Percentiles rank a stretch among this genome's conserved stretches.
phyloP scores from a whole-genome alignment of 495 filamentous ascomycete species.

The Annulohypoxylon moriforme region DNA sequence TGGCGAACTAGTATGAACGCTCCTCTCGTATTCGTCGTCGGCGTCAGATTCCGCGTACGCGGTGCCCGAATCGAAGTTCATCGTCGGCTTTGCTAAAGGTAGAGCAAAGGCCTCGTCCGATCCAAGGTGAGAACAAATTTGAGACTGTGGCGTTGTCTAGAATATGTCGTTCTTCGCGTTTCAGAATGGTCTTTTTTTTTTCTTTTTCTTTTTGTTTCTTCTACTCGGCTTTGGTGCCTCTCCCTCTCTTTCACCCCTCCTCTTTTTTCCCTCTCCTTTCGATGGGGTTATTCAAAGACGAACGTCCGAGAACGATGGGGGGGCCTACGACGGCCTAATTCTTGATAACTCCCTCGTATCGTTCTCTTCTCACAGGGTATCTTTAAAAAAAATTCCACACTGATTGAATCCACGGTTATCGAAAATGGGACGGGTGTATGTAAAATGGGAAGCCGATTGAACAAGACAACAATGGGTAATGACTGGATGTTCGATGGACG shows the following conservation, averaged over 20 bases:
- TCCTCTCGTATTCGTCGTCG: conserved; percentile 93
- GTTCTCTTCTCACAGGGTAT: conserved; percentile 16
- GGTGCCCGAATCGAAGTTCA: conserved; percentile 69
- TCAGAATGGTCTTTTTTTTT: conserved; percentile 29
- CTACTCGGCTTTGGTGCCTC: neutral
- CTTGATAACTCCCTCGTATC: conserved; percentile 13
- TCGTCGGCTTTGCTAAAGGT: conserved; percentile 43
- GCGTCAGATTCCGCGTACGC: conserved; percentile 88
- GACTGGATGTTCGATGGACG: neutral
- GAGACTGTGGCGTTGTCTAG: conserved; percentile 37
- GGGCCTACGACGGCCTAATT: neutral
- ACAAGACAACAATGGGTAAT: neutral
- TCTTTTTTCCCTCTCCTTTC: conserved; percentile 9
- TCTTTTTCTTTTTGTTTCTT: conserved; percentile 3
- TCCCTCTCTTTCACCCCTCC: conserved; percentile 12
- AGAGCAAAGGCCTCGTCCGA: conserved; percentile 8
- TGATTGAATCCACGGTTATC: conserved; percentile 5
- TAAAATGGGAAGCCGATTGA: neutral
- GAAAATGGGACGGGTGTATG: neutral
- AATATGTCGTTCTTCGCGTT: conserved; percentile 24
- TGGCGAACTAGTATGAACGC: conserved; percentile 76
- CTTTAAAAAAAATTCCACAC: conserved; percentile 8
- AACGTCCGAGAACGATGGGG: neutral
- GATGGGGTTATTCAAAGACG: conserved; percentile 15
- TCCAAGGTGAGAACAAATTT: conserved; percentile 20